Conservation (phyloP, 2,329 filamentous ascomycete genomes). For the Coniosporium uncinatum region DNA sequence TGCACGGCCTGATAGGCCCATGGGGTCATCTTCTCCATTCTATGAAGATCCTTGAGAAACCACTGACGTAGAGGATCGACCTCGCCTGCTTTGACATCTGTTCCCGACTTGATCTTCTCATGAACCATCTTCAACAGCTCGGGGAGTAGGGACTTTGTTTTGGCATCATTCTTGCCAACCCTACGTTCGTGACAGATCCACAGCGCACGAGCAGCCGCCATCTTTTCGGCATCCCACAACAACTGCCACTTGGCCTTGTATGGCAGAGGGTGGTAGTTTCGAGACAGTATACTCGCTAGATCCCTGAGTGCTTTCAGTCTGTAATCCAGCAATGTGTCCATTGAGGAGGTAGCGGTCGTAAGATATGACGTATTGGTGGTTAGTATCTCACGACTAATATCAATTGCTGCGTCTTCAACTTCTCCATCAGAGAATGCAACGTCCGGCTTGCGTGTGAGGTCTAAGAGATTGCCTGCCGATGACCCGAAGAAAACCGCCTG, state of each 20-base stretch:
- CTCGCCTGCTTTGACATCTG: conserved; percentile 52
- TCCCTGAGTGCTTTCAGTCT: conserved; percentile 70
- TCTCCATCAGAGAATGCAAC: conserved; percentile 58
- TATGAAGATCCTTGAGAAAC: conserved; percentile 63
- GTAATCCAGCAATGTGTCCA: conserved; percentile 75
- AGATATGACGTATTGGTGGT: conserved; percentile 72
- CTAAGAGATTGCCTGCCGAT: conserved; percentile 79
- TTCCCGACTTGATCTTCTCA: conserved; percentile 59
- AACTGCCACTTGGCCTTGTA: conserved; percentile 70
- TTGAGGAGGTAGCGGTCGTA: conserved; percentile 63
- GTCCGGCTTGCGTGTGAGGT: conserved; percentile 66
- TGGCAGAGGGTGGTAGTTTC: conserved; percentile 58
- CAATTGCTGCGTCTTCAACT: conserved; percentile 69
- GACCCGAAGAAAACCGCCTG: conserved; percentile 93
- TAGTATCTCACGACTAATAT: conserved; percentile 77
- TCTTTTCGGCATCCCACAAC: conserved; percentile 86
- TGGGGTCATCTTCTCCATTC: conserved; percentile 68
- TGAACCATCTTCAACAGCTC: conserved; percentile 74
- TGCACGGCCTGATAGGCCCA: conserved; percentile 78
- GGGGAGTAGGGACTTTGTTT: conserved; percentile 65
- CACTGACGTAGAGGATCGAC: conserved; percentile 79
- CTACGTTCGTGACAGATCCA: conserved; percentile 79
- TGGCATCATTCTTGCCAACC: conserved; percentile 23
- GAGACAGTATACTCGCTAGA: conserved; percentile 65
- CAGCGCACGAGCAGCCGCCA: conserved; percentile 71